Evolutionary conservation across 345 rosid genomes (phyloP).

Genomic region (Cardamine resedifolia): DNA sequence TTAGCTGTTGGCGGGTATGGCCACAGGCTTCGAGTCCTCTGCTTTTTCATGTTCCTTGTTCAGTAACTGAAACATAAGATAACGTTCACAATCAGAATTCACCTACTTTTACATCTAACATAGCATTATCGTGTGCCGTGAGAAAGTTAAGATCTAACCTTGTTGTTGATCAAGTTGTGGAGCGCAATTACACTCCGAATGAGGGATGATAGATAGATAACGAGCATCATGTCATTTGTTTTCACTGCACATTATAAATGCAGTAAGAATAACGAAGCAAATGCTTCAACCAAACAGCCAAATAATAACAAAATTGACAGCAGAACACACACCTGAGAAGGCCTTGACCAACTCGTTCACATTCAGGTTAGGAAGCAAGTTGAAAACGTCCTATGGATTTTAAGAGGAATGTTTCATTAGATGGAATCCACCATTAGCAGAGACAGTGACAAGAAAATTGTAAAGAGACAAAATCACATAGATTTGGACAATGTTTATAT

Average conservation of each 20-base stretch:
- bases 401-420: not conserved
- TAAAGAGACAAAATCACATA: not conserved
- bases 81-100: slow-evolving; percentile 1
- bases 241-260: slow-evolving; percentile 54
- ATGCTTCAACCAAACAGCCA: not conserved
- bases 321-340: slow-evolving; percentile 64
- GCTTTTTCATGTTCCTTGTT: slow-evolving; percentile 92
- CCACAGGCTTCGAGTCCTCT: slow-evolving; percentile 70
- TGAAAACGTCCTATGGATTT: slow-evolving; percentile 73
- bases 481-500: not conserved
- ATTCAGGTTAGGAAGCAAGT: slow-evolving; percentile 84
- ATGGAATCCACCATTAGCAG: not conserved
- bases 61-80: slow-evolving; percentile 53
- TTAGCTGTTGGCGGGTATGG: slow-evolving; percentile 45
- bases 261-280: slow-evolving; percentile 14
- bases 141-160: slow-evolving; percentile 47
- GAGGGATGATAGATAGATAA: slow-evolving; percentile 75
- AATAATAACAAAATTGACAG: not conserved
- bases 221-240: slow-evolving; percentile 93
- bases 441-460: not conserved
- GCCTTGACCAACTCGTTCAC: slow-evolving; percentile 71
- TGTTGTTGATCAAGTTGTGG: slow-evolving; percentile 93
- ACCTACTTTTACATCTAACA: slow-evolving; percentile 2
- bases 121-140: not conserved
- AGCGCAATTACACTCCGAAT: slow-evolving; percentile 85